Conservation (phyloP, 768 basidiomycete species). For the Pleurotus tuber-regium region DNA sequence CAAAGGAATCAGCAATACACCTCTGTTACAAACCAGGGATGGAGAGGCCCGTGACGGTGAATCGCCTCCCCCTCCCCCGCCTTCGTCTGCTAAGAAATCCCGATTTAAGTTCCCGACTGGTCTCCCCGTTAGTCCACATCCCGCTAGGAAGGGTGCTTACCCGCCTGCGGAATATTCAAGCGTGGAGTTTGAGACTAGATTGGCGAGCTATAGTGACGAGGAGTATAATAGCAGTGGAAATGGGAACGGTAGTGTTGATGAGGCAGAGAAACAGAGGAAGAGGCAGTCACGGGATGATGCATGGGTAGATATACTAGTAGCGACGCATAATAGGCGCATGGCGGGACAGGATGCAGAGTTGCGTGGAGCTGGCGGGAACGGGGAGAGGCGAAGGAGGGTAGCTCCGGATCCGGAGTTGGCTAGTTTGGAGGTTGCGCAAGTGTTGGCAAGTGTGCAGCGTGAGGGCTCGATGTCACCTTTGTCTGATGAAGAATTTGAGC, state of each 20-base stretch:
- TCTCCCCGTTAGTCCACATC: constrained; percentile 49
- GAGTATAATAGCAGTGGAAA: constrained; percentile 30
- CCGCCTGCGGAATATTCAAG: constrained; percentile 75
- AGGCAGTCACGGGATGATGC: constrained; percentile 64
- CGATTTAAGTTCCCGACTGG: constrained; percentile 58
- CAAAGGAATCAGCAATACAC: constrained; percentile 12
- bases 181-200: constrained; percentile 80
- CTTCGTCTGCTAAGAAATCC: constrained; percentile 33
- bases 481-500: constrained; percentile 26
- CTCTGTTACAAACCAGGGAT: constrained; percentile 10
- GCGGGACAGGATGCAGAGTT: constrained; percentile 51
- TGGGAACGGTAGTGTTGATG: constrained; percentile 28
- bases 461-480: constrained; percentile 34
- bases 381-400: constrained; percentile 30
- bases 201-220: constrained; percentile 61
- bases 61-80: constrained; percentile 20
- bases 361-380: constrained; percentile 22
- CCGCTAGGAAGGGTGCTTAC: constrained; percentile 46
- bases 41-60: constrained; percentile 10
- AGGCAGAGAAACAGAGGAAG: constrained; percentile 43
- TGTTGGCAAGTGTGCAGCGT: constrained; percentile 53
- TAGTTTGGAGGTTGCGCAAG: constrained; percentile 71
- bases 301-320: constrained; percentile 87
- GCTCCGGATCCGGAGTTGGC: constrained; percentile 65
- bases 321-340: constrained; percentile 49